phyloP scores from a whole-genome alignment of 2,329 filamentous ascomycete species.

The Colletotrichum higginsianum region DNA sequence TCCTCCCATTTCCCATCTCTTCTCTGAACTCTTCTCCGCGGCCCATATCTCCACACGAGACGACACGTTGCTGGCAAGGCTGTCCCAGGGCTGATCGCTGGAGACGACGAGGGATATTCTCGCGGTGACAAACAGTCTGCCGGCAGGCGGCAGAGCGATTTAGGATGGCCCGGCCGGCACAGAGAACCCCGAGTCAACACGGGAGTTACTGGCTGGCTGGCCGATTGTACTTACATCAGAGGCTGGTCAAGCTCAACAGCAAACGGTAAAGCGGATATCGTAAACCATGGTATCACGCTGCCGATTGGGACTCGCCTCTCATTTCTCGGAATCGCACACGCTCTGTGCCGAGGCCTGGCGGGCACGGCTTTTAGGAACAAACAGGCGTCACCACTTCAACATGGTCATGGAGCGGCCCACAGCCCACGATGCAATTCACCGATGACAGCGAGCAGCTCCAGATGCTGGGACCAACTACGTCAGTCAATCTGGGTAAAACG shows the following conservation, averaged over 20 bases:
- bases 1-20: neutral
- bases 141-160: neutral
- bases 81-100: conserved; percentile 33
- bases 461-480: conserved; percentile 5
- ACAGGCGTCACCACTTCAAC: neutral
- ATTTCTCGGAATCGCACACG: neutral
- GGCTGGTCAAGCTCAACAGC: neutral
- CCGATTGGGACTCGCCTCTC: neutral
- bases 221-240: neutral
- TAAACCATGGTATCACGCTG: no score
- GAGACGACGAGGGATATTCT: conserved; percentile 24
- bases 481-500: conserved; percentile 29
- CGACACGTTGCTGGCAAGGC: conserved; percentile 30
- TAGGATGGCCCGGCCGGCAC: conserved; percentile 4
- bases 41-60: conserved; percentile 27
- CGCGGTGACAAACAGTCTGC: neutral
- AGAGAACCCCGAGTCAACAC: neutral
- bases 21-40: conserved; percentile 26
- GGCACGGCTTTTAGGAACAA: neutral
- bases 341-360: neutral
- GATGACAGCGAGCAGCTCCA: neutral
- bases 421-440: neutral
- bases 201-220: neutral
- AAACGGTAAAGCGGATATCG: neutral
- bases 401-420: neutral